These are phyloP conservation scores for Silene vulgaris DNA, from an alignment of 179 eudicot species.

Conservation along the genomic window DNA sequence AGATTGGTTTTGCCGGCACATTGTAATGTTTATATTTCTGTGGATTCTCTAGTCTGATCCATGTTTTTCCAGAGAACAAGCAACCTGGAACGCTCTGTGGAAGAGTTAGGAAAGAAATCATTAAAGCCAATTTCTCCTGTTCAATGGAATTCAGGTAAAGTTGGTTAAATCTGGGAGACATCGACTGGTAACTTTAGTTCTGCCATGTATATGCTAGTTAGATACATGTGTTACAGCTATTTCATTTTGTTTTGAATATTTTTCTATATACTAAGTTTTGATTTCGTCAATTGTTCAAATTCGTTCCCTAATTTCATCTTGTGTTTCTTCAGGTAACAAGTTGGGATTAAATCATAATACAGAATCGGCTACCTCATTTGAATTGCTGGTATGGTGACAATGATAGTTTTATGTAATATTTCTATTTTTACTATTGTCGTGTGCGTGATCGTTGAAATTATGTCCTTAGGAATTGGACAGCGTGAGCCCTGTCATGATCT, in stretches of 20 bases:
- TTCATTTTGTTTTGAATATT: background rate
- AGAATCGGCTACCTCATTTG: constrained; percentile 18
- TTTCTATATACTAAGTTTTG: background rate
- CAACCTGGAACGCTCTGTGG: constrained; percentile 37
- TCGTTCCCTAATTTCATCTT: background rate
- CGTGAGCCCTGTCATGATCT: background rate
- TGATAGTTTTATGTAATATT: background rate
- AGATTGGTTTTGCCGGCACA: background rate
- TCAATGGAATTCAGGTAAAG: constrained; percentile 26
- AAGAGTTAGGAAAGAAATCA: constrained; percentile 27
- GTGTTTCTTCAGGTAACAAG: constrained; percentile 37
- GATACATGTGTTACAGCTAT: background rate
- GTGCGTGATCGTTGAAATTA: background rate
- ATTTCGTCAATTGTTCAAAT: constrained; percentile 3
- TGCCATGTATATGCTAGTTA: constrained; percentile 13
- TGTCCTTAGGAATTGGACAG: background rate
- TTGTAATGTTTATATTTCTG: constrained; percentile 13
- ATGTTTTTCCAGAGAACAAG: constrained; percentile 41
- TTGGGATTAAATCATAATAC: constrained; percentile 14
- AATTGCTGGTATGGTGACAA: constrained; percentile 23
- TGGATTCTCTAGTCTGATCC: constrained; percentile 16
- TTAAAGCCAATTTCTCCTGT: constrained; percentile 22
- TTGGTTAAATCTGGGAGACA: constrained; percentile 20
- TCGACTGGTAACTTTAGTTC: background rate
- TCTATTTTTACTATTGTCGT: background rate